Evolutionary conservation across 2,329 filamentous ascomycete genomes (phyloP).

Genomic region (Cladophialophora psammophila): DNA sequence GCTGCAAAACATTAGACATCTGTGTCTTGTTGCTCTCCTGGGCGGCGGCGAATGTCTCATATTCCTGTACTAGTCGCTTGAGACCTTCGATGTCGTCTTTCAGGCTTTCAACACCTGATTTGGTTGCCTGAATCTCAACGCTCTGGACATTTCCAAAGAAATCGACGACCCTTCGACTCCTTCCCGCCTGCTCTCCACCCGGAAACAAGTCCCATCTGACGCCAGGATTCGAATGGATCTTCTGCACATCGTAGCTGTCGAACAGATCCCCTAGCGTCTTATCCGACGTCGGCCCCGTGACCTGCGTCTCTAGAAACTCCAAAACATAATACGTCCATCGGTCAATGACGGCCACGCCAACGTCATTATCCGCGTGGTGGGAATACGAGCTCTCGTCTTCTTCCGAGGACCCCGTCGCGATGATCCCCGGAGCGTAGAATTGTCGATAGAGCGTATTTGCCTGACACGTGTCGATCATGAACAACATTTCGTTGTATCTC

Average conservation of each 20-base stretch:
- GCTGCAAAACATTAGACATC: constrained; percentile 27
- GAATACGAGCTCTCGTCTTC: constrained; percentile 97
- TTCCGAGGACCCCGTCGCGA: constrained; percentile 95
- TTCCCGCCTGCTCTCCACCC: constrained; percentile 78
- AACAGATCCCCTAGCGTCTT: constrained; percentile 93
- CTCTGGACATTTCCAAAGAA: constrained; percentile 99
- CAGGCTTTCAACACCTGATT: constrained; percentile 61
- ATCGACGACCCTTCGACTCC: constrained; percentile 85
- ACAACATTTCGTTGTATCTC: constrained; percentile 96
- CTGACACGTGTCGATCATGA: constrained; percentile 99
- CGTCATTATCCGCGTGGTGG: constrained; percentile 97
- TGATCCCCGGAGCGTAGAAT: constrained; percentile 97
- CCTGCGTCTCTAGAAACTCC: constrained; percentile 91
- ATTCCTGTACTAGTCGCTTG: constrained; percentile 65
- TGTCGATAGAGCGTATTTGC: constrained; percentile 99
- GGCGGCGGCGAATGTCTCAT: constrained; percentile 33
- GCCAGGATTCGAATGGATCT: constrained; percentile 92
- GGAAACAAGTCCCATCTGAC: constrained; percentile 95
- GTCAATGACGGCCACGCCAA: constrained; percentile 97
- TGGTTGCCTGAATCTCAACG: constrained; percentile 79
- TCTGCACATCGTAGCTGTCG: constrained; percentile 91
- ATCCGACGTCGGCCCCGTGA: constrained; percentile 84
- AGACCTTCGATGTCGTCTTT: constrained; percentile 79
- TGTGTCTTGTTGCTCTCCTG: constrained; percentile 38
- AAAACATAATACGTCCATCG: constrained; percentile 98